phyloP scores from a whole-genome alignment of 805 yeast species.

The Candida fluviatilis region DNA sequence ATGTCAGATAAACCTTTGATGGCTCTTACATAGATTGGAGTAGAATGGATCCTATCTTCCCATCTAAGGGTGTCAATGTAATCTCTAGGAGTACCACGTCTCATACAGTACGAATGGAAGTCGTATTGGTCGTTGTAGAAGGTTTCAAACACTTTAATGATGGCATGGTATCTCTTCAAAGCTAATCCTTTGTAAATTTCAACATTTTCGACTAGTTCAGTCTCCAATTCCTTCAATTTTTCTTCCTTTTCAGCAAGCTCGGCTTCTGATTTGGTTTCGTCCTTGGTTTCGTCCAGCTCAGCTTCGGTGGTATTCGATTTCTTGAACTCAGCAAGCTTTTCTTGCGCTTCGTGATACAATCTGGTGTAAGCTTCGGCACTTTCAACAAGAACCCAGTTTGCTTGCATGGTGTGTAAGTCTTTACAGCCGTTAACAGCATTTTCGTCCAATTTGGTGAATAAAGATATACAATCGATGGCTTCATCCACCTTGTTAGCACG shows the following conservation, averaged over 20 bases:
- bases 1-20: slow-evolving; percentile 59
- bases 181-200: slow-evolving; percentile 63
- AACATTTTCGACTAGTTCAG: slow-evolving; percentile 38
- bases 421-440: slow-evolving; percentile 77
- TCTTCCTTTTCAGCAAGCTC: slow-evolving; percentile 8
- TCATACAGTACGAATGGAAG: slow-evolving; percentile 88
- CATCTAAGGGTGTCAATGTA: slow-evolving; percentile 74
- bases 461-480: slow-evolving; percentile 68
- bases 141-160: slow-evolving; percentile 63
- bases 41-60: slow-evolving; percentile 71
- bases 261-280: background rate
- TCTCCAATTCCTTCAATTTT: slow-evolving; percentile 9
- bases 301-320: slow-evolving; percentile 18
- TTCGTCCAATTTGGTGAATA: slow-evolving; percentile 79
- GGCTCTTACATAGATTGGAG: slow-evolving; percentile 71
- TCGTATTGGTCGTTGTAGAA: slow-evolving; percentile 85
- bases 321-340: slow-evolving; percentile 13
- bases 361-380: slow-evolving; percentile 80
- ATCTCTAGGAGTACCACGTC: slow-evolving; percentile 86
- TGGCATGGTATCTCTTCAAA: slow-evolving; percentile 68
- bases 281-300: slow-evolving; percentile 24
- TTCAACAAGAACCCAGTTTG: slow-evolving; percentile 82
- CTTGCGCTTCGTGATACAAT: slow-evolving; percentile 34
- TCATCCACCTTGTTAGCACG: slow-evolving; percentile 71
- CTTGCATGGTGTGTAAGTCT: slow-evolving; percentile 86